Conservation (phyloP, 1,139 yeast species). For the Blastobotrys buckinghamii region DNA sequence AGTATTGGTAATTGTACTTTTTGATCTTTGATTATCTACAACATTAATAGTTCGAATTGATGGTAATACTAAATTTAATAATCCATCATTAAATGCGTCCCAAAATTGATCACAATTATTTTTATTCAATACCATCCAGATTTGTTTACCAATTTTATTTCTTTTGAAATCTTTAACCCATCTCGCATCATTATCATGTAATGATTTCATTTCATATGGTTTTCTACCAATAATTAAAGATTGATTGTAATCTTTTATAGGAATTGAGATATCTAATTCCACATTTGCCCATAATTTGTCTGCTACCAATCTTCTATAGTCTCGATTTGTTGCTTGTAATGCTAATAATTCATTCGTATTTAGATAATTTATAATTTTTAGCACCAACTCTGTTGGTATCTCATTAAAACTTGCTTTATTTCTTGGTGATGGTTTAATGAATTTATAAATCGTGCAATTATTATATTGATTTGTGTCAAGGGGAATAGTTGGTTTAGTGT, state of each 20-base stretch:
- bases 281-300: conserved; percentile 13
- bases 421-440: not conserved
- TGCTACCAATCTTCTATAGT: conserved; percentile 6
- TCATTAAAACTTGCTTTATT: not conserved
- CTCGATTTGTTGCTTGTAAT: conserved; percentile 7
- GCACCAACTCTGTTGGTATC: conserved; percentile 12
- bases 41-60: conserved; percentile 12
- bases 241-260: too few species aligned
- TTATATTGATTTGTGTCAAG: too few species aligned
- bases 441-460: too few species aligned
- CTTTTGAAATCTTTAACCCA: conserved; percentile 10
- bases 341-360: not conserved
- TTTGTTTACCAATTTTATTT: conserved; percentile 2
- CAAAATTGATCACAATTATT: conserved; percentile 7
- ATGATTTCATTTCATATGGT: too few species aligned
- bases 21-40: conserved; percentile 5
- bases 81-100: conserved; percentile 8
- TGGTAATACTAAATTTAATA: conserved; percentile 8
- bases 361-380: conserved; percentile 4
- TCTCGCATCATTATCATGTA: conserved; percentile 7
- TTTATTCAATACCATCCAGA: conserved; percentile 13
- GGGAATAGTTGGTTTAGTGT: too few species aligned
- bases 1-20: not conserved
- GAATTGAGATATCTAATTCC: conserved; percentile 11
- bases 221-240: too few species aligned